Conservation (phyloP, 495 filamentous ascomycete genomes). For the Pseudoneurospora amorphoporcata region DNA sequence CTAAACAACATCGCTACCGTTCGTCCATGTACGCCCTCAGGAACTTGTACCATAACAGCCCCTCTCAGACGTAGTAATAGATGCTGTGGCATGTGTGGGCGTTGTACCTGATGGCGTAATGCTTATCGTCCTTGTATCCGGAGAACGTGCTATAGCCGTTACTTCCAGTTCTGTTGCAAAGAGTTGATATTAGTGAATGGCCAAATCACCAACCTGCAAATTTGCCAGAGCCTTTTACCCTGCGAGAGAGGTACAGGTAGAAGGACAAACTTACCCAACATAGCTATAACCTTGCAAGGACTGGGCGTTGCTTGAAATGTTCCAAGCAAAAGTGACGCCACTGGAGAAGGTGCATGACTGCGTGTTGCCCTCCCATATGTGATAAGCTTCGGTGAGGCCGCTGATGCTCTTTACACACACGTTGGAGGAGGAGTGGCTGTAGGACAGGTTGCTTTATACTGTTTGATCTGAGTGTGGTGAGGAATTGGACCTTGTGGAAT, state of each 20-base stretch:
- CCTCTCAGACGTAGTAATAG: not conserved
- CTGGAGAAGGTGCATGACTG: conserved; percentile 7
- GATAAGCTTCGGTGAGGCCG: not conserved
- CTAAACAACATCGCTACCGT: not conserved
- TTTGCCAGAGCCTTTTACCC: no score
- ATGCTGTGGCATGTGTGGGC: not conserved
- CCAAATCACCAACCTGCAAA: no score
- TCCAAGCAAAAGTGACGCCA: conserved; percentile 8
- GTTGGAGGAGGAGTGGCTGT: not conserved
- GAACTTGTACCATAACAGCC: no score
- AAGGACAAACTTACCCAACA: conserved; percentile 4
- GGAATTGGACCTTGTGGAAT: no score
- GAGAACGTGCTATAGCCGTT: conserved; percentile 5
- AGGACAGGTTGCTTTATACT: no score
- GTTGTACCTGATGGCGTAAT: not conserved
- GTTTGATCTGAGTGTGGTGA: no score
- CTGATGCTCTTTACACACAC: not conserved
- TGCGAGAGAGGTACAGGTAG: not conserved
- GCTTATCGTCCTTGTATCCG: conserved; percentile 6
- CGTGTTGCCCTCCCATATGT: conserved; percentile 4
- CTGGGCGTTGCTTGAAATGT: conserved; percentile 8
- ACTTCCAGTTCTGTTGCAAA: not conserved
- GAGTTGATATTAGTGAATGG: not conserved
- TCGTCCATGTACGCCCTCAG: no score
- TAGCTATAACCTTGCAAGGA: not conserved